Conservation (phyloP, 1,139 yeast species). For the Magnusiomyces paraingens region DNA sequence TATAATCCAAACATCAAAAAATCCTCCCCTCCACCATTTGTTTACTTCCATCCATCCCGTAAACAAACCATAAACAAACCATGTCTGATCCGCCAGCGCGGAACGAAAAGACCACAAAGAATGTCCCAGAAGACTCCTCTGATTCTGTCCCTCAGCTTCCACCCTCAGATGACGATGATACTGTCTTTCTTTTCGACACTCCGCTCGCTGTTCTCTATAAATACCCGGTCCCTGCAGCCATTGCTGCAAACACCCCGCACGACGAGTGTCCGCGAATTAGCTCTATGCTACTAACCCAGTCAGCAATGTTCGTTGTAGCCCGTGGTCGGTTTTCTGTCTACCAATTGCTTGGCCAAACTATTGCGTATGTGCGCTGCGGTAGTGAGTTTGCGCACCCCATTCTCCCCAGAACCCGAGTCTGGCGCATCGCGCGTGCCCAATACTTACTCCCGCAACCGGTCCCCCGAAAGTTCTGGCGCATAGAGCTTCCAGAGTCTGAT, state of each 20-base stretch:
- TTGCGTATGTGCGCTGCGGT: constrained; percentile 57
- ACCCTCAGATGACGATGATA: constrained; percentile 20
- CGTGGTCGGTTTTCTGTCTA: constrained; percentile 57
- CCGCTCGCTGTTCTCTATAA: constrained; percentile 9
- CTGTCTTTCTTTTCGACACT: constrained; percentile 19
- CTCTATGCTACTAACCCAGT: constrained; percentile 2
- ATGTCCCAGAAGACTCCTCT: too few species aligned
- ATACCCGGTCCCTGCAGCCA: constrained; percentile 5
- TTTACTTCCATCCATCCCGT: too few species aligned
- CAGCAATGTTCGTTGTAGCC: constrained; percentile 20
- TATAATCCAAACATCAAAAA: too few species aligned
- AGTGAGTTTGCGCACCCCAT: constrained; percentile 54
- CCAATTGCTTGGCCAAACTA: constrained; percentile 53
- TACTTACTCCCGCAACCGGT: constrained; percentile 61
- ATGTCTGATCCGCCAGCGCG: too few species aligned
- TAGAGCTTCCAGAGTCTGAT: constrained; percentile 33
- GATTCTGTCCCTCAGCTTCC: too few species aligned
- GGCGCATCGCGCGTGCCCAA: constrained; percentile 47
- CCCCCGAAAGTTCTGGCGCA: constrained; percentile 69
- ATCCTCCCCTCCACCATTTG: too few species aligned
- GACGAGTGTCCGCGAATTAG: constrained; percentile 10
- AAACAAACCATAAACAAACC: too few species aligned
- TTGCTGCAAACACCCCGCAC: constrained; percentile 6
- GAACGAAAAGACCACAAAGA: too few species aligned
- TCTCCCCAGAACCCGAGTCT: constrained; percentile 51